These are phyloP conservation scores for Colletotrichum tofieldiae DNA, from an alignment of 2,329 filamentous ascomycete species.

Conservation along the genomic window DNA sequence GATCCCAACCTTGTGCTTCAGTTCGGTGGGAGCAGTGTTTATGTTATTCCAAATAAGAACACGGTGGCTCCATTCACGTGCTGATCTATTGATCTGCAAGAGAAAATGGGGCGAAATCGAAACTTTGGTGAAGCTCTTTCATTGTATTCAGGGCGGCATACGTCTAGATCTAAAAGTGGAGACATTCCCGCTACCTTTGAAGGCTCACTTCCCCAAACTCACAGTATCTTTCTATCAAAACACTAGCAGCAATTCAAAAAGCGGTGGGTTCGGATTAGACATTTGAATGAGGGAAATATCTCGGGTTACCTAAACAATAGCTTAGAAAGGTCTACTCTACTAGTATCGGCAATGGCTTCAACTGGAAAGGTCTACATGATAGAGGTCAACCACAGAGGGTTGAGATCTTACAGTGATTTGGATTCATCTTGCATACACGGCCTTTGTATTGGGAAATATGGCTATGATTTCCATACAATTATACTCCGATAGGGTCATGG, in stretches of 20 bases:
- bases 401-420: not conserved
- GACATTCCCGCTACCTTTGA: not conserved
- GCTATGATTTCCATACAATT: not conserved
- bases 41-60: not conserved
- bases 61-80: too few relatives aligned
- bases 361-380: not conserved
- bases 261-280: not conserved
- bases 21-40: too few relatives aligned
- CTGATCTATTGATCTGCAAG: not conserved
- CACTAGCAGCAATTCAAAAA: not conserved
- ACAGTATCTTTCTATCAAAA: slow-evolving; percentile 4
- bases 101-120: not conserved
- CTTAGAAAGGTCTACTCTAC: too few relatives aligned
- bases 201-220: not conserved
- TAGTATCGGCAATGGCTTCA: not conserved
- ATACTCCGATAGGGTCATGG: not conserved
- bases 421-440: not conserved
- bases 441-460: not conserved
- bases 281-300: too few relatives aligned
- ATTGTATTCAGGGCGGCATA: too few relatives aligned
- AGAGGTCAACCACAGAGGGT: not conserved
- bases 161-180: not conserved
- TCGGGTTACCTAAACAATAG: not conserved
- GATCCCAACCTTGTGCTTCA: not conserved
- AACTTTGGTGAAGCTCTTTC: too few relatives aligned